Percentiles rank a stretch among this genome's conserved stretches.
These are phyloP conservation scores for Alternaria consortialis DNA, from an alignment of 2,329 filamentous ascomycete genomes.

Conservation along the genomic window DNA sequence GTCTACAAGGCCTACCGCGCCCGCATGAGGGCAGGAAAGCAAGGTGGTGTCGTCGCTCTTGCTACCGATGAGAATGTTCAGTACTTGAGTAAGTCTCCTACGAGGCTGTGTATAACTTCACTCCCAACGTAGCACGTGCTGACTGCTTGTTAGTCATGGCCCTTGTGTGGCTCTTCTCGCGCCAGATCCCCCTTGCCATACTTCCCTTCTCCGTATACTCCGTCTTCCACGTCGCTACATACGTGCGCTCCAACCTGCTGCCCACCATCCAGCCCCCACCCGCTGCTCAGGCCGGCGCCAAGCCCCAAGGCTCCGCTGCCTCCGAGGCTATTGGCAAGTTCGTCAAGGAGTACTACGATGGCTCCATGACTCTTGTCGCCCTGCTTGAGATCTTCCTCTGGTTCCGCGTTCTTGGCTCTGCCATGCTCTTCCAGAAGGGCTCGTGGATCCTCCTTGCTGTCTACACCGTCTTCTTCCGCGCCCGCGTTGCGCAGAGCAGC, in stretches of 20 bases:
- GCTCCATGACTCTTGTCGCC: slow-evolving; percentile 92
- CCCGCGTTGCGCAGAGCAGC: slow-evolving; percentile 86
- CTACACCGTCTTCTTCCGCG: slow-evolving; percentile 93
- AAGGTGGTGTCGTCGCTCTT: slow-evolving; percentile 70
- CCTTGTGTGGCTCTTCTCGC: slow-evolving; percentile 90
- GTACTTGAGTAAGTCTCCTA: slow-evolving; percentile 78
- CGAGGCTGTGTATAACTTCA: not conserved
- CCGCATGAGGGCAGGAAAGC: slow-evolving; percentile 77
- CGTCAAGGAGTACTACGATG: slow-evolving; percentile 97
- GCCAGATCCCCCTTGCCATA: slow-evolving; percentile 88
- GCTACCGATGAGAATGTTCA: slow-evolving; percentile 95
- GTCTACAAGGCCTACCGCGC: slow-evolving; percentile 97
- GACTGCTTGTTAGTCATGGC: slow-evolving; percentile 74
- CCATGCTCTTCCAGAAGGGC: slow-evolving; percentile 86
- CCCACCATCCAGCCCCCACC: slow-evolving; percentile 80
- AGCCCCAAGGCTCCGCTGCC: slow-evolving; percentile 67
- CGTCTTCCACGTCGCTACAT: slow-evolving; percentile 97
- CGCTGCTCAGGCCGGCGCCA: slow-evolving; percentile 61
- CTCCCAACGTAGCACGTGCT: slow-evolving; percentile 27
- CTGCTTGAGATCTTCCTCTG: slow-evolving; percentile 87
- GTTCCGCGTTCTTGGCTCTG: slow-evolving; percentile 81
- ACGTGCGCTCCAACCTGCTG: slow-evolving; percentile 91
- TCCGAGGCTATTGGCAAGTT: slow-evolving; percentile 89
- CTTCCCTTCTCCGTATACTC: slow-evolving; percentile 97
- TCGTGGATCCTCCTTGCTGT: slow-evolving; percentile 87